These are phyloP conservation scores for Epichloe aotearoae DNA, from an alignment of 2,329 filamentous ascomycete species.

Conservation along the genomic window DNA sequence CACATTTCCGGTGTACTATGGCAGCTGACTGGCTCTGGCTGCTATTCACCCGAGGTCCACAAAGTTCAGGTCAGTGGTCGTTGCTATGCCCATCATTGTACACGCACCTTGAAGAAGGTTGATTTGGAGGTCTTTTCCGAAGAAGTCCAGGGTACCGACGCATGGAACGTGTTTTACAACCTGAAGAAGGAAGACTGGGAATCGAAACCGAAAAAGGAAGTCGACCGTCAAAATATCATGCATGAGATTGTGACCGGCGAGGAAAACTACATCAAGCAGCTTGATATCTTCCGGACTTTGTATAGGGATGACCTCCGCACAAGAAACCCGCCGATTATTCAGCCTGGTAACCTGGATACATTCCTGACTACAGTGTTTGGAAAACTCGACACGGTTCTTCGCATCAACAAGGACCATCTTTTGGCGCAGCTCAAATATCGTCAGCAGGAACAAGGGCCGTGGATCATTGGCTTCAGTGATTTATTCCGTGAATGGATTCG, in stretches of 20 bases:
- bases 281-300: constrained; percentile 72
- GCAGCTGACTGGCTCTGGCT: constrained; percentile 83
- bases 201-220: constrained; percentile 65
- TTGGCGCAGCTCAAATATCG: constrained; percentile 91
- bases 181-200: constrained; percentile 66
- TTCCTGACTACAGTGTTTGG: constrained; percentile 84
- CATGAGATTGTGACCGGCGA: constrained; percentile 94
- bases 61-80: constrained; percentile 54
- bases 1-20: constrained; percentile 80
- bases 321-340: constrained; percentile 68
- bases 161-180: constrained; percentile 85
- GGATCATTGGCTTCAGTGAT: constrained; percentile 87
- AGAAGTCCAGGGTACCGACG: constrained; percentile 52
- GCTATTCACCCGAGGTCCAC: constrained; percentile 79
- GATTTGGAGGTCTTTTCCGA: constrained; percentile 66
- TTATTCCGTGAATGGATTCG: constrained; percentile 98
- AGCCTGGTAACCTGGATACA: constrained; percentile 60
- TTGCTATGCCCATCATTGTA: constrained; percentile 91
- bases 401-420: constrained; percentile 85
- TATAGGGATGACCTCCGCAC: constrained; percentile 70
- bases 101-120: constrained; percentile 86
- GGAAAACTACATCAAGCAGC: constrained; percentile 77
- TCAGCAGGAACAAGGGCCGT: constrained; percentile 92
- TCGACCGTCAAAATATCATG: constrained; percentile 84
- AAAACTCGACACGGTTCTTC: constrained; percentile 75